Conservation (phyloP, 495 filamentous ascomycete species). For the Xylaria scruposa region DNA sequence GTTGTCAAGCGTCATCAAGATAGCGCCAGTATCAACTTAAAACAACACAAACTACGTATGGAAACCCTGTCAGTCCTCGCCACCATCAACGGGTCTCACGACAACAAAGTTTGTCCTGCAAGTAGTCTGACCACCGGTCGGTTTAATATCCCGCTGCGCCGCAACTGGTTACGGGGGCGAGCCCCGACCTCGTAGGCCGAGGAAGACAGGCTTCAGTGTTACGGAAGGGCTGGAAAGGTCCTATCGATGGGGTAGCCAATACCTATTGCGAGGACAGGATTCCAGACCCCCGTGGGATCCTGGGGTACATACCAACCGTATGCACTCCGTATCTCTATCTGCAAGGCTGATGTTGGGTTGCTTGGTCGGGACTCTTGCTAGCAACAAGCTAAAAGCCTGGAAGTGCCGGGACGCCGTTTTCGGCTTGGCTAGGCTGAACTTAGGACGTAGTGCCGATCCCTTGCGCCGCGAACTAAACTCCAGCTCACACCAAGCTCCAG, state of each 20-base stretch:
- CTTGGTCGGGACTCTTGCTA: background rate
- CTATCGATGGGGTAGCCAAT: background rate
- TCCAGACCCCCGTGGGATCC: background rate
- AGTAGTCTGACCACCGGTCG: constrained; percentile 21
- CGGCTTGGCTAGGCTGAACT: background rate
- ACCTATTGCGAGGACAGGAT: background rate
- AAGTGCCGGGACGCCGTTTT: background rate
- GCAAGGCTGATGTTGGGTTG: background rate
- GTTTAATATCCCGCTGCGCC: constrained; percentile 24
- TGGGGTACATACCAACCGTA: background rate
- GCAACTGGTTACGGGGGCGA: constrained; percentile 12
- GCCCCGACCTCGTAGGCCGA: background rate
- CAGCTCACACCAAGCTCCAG: background rate
- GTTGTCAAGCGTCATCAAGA: constrained; percentile 2
- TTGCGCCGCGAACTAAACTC: background rate
- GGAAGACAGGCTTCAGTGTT: background rate
- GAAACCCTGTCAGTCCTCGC: background rate
- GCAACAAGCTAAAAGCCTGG: background rate
- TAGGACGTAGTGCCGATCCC: background rate
- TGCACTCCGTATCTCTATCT: background rate
- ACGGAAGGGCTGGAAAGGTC: background rate
- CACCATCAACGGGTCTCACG: background rate
- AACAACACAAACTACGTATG: background rate
- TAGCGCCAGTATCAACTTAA: background rate
- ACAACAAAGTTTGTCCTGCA: background rate